Evolutionary conservation across 2,329 filamentous ascomycete genomes (phyloP).

Genomic region (Ophiostoma ips): DNA sequence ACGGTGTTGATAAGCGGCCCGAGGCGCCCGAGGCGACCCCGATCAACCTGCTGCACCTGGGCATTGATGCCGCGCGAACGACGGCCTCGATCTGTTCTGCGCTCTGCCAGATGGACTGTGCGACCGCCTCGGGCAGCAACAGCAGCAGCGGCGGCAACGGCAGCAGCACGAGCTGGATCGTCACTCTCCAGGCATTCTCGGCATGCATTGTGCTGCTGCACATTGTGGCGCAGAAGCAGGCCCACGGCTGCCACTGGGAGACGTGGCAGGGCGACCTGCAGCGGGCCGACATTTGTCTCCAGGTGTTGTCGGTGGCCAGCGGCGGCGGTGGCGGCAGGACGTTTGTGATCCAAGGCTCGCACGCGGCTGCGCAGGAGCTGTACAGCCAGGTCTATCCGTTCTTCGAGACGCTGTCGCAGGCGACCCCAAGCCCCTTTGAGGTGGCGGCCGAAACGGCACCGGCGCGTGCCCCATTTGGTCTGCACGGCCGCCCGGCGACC

Average conservation of each 20-base stretch:
- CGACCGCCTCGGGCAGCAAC: too few relatives aligned
- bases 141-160: constrained; percentile 16
- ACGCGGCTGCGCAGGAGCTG: constrained; percentile 4
- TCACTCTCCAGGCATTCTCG: constrained; percentile 21
- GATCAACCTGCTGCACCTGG: constrained; percentile 10
- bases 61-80: constrained; percentile 16
- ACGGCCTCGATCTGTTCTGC: constrained; percentile 17
- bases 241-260: constrained; percentile 15
- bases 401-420: constrained; percentile 3
- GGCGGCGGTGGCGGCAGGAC: constrained; percentile 1
- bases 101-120: constrained; percentile 14
- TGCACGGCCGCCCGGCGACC: background rate
- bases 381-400: constrained; percentile 8
- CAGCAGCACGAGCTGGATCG: constrained; percentile 18
- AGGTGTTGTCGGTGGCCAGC: constrained; percentile 9
- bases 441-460: background rate
- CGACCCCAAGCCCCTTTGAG: background rate
- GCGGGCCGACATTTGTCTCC: constrained; percentile 17
- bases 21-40: constrained; percentile 6
- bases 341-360: background rate
- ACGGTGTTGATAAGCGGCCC: background rate
- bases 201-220: constrained; percentile 20
- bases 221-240: constrained; percentile 18
- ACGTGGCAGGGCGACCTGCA: constrained; percentile 18
- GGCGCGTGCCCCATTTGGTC: background rate